Evolutionary conservation across 2,329 filamentous ascomycete species (phyloP).

Genomic region (Phialophora verrucosa): DNA sequence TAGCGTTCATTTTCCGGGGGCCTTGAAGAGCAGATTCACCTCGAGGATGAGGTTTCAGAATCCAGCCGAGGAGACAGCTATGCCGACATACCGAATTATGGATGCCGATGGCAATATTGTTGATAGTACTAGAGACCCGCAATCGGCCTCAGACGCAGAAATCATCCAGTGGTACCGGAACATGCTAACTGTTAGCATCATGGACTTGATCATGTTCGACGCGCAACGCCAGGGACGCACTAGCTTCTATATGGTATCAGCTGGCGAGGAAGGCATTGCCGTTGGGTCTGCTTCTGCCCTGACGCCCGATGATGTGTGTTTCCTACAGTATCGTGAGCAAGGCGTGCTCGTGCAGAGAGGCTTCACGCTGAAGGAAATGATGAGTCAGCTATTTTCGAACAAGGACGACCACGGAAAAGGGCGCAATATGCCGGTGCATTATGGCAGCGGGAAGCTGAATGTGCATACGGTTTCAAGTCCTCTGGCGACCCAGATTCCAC

Average conservation of each 20-base stretch:
- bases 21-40: conserved; percentile 91
- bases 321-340: conserved; percentile 92
- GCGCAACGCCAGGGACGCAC: conserved; percentile 92
- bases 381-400: conserved; percentile 94
- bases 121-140: conserved; percentile 71
- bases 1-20: conserved; percentile 82
- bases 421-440: conserved; percentile 97
- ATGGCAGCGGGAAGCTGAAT: conserved; percentile 75
- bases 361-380: conserved; percentile 85
- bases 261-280: conserved; percentile 91
- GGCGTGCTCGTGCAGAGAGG: conserved; percentile 90
- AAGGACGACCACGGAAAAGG: conserved; percentile 77
- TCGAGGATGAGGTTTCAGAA: conserved; percentile 76
- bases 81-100: conserved; percentile 90
- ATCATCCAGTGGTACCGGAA: conserved; percentile 66
- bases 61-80: conserved; percentile 72
- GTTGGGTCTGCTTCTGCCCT: conserved; percentile 87
- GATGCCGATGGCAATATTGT: conserved; percentile 86
- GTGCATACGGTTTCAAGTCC: conserved; percentile 91
- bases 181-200: conserved; percentile 75
- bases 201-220: conserved; percentile 98
- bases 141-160: conserved; percentile 69
- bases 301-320: conserved; percentile 83
- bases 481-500: conserved; percentile 85
- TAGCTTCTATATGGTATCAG: conserved; percentile 96